Evolutionary conservation across 2,329 filamentous ascomycete species (phyloP).

Genomic region (Rosellinia necatrix): DNA sequence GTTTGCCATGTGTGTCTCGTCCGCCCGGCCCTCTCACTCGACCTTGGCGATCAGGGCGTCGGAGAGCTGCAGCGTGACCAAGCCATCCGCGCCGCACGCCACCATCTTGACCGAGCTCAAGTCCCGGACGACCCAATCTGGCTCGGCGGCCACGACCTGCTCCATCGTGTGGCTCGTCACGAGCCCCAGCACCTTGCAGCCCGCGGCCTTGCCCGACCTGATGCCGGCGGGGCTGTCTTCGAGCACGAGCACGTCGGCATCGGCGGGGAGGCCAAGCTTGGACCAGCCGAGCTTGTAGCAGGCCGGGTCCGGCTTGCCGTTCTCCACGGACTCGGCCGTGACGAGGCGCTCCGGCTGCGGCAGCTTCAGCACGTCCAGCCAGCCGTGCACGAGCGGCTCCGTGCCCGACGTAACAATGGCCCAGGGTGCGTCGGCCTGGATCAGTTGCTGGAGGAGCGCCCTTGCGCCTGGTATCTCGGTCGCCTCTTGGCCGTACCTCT

Average conservation of each 20-base stretch:
- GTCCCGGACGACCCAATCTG: constrained; percentile 86
- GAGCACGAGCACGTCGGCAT: constrained; percentile 69
- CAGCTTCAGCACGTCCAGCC: constrained; percentile 70
- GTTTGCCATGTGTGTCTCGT: neutral
- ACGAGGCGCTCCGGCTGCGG: constrained; percentile 69
- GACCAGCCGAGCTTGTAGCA: constrained; percentile 73
- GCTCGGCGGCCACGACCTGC: constrained; percentile 74
- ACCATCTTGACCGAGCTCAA: constrained; percentile 73
- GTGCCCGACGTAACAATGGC: constrained; percentile 84
- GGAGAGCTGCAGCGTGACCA: constrained; percentile 69
- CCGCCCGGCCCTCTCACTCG: no score
- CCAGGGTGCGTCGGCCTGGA: constrained; percentile 70
- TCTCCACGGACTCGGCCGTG: constrained; percentile 74
- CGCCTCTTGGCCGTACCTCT: constrained; percentile 76
- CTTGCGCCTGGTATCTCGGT: constrained; percentile 85
- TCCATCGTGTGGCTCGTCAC: constrained; percentile 80
- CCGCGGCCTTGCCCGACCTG: constrained; percentile 79
- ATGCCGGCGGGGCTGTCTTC: constrained; percentile 92
- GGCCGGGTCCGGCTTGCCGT: constrained; percentile 77
- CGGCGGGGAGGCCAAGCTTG: constrained; percentile 58
- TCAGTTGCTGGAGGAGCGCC: constrained; percentile 68
- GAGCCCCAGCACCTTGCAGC: constrained; percentile 82
- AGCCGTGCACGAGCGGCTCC: constrained; percentile 68
- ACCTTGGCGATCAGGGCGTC: constrained; percentile 54
- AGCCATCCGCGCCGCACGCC: constrained; percentile 58